phyloP scores from a whole-genome alignment of 257 asterid species.

The Solanum pennellii region DNA sequence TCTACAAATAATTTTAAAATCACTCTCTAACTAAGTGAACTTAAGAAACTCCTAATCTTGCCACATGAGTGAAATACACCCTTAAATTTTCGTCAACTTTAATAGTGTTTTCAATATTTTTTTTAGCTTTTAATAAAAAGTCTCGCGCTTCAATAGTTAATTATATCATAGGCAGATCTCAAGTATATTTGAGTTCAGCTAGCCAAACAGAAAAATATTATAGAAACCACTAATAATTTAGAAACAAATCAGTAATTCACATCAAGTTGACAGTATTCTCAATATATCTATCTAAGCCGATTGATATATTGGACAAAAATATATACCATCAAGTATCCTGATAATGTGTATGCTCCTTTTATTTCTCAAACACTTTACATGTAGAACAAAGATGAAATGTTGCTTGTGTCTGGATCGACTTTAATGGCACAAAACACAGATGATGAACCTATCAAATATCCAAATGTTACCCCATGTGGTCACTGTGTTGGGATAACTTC shows the following conservation, averaged over 20 bases:
- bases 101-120: background rate
- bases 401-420: background rate
- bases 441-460: background rate
- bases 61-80: background rate
- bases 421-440: background rate
- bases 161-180: too few species aligned
- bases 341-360: background rate
- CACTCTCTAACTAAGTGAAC: too few species aligned
- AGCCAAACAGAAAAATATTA: background rate
- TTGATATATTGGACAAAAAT: background rate
- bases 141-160: background rate
- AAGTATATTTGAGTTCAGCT: too few species aligned
- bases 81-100: too few species aligned
- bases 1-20: fast-evolving
- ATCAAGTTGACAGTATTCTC: too few species aligned
- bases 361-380: background rate
- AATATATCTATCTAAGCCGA: too few species aligned
- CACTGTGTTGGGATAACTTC: background rate
- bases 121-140: background rate
- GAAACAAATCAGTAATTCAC: too few species aligned
- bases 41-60: too few species aligned
- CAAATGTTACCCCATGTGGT: background rate
- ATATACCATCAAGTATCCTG: background rate
- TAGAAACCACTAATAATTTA: too few species aligned
- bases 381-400: background rate